A percentile compares a stretch with the other conserved stretches of the same genome.
These are phyloP conservation scores for Anethum foeniculum DNA, from an alignment of 140 eudicot species.

Conservation along the genomic window DNA sequence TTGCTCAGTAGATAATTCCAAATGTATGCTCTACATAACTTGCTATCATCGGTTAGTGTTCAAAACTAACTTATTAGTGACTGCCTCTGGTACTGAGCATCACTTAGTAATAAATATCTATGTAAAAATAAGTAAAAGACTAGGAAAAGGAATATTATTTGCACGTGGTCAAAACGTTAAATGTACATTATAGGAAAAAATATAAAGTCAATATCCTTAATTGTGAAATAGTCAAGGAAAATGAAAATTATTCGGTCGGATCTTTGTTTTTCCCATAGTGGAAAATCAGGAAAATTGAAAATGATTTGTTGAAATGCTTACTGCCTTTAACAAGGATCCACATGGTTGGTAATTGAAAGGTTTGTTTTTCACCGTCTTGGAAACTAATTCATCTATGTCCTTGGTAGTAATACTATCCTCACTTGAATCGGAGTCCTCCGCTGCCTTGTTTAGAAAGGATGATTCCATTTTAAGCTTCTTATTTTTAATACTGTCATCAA, in stretches of 20 bases:
- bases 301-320: conserved; percentile 14
- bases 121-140: no score
- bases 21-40: no score
- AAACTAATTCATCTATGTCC: neutral
- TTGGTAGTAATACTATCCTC: neutral
- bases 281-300: neutral
- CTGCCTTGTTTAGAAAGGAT: neutral
- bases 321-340: conserved; percentile 17
- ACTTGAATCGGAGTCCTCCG: neutral
- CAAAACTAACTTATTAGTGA: no score
- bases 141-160: neutral
- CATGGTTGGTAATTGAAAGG: neutral
- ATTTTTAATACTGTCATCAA: neutral
- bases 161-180: neutral
- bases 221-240: neutral
- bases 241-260: neutral
- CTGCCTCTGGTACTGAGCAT: neutral
- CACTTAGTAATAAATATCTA: neutral
- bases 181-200: neutral
- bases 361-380: neutral
- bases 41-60: no score
- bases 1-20: no score
- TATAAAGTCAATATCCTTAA: neutral
- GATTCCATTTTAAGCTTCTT: neutral
- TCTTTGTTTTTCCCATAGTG: neutral